phyloP scores from a whole-genome alignment of 2,329 filamentous ascomycete genomes.

The Penicillium polonicum region DNA sequence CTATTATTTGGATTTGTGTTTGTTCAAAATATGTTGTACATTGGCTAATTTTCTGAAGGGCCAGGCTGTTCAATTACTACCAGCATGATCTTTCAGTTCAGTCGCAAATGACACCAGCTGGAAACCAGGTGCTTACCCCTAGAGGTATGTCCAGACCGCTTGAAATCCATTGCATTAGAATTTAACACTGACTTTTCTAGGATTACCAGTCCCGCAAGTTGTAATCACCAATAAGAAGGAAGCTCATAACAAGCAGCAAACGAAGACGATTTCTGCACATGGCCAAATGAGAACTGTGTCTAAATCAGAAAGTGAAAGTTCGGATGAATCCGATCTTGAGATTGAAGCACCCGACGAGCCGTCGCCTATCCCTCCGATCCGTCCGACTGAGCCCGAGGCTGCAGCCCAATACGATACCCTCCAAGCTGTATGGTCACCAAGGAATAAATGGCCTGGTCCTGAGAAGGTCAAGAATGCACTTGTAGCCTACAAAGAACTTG shows the following conservation, averaged over 20 bases:
- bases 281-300: constrained; percentile 23
- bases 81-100: constrained; percentile 30
- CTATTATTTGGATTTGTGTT: background rate
- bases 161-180: background rate
- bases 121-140: background rate
- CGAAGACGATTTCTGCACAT: constrained; percentile 14
- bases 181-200: background rate
- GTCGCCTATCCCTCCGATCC: constrained; percentile 54
- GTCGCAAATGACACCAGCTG: constrained; percentile 13
- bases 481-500: constrained; percentile 58
- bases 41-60: background rate
- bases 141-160: constrained; percentile 1
- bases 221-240: constrained; percentile 20
- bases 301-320: constrained; percentile 50
- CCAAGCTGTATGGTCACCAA: constrained; percentile 60
- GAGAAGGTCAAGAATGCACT: constrained; percentile 57
- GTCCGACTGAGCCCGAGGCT: constrained; percentile 54
- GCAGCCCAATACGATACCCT: constrained; percentile 60
- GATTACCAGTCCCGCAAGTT: constrained; percentile 9
- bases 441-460: constrained; percentile 49
- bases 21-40: background rate
- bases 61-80: constrained; percentile 28
- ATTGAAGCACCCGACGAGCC: constrained; percentile 53
- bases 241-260: constrained; percentile 24
- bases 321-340: constrained; percentile 52